These are phyloP conservation scores for Chrysoporthe puriensis DNA, from an alignment of 2,329 filamentous ascomycete genomes.

Conservation along the genomic window DNA sequence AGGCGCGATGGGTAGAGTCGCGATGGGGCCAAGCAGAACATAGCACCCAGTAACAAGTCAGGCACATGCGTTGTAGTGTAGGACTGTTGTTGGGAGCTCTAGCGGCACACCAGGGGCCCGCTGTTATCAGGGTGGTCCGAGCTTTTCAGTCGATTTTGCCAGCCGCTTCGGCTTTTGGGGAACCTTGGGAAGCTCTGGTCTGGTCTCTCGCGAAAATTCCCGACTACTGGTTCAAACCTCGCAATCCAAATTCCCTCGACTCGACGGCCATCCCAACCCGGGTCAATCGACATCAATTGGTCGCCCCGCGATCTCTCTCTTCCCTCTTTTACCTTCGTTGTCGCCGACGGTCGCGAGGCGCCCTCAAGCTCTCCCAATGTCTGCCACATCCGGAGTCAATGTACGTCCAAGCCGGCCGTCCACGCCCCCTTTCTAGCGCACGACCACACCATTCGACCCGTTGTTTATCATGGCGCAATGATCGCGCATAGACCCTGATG, in stretches of 20 bases:
- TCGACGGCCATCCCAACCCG: conserved; percentile 25
- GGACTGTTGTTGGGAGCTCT: background rate
- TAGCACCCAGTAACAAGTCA: background rate
- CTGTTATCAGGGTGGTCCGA: conserved; percentile 3
- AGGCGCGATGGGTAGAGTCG: background rate
- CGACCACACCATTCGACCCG: conserved; percentile 30
- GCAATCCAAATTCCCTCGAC: conserved; percentile 29
- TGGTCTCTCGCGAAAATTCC: conserved; percentile 42
- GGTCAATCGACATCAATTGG: conserved; percentile 33
- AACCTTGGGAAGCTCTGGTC: conserved; percentile 15
- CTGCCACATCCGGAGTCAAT: conserved; percentile 69
- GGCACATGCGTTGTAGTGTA: background rate
- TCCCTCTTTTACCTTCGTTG: conserved; percentile 39
- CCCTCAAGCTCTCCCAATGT: conserved; percentile 57
- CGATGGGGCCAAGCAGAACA: conserved; percentile 1
- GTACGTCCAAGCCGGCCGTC: conserved; percentile 47
- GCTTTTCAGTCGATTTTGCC: conserved; percentile 9
- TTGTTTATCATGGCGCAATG: background rate
- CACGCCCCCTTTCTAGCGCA: conserved; percentile 26
- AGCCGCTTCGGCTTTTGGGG: conserved; percentile 24
- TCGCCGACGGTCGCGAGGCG: conserved; percentile 46
- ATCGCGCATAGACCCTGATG: background rate
- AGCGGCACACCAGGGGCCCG: background rate
- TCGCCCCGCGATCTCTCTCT: conserved; percentile 34
- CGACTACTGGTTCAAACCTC: conserved; percentile 38